These are phyloP conservation scores for Punica granatum DNA, from an alignment of 345 rosid species.

Conservation along the genomic window DNA sequence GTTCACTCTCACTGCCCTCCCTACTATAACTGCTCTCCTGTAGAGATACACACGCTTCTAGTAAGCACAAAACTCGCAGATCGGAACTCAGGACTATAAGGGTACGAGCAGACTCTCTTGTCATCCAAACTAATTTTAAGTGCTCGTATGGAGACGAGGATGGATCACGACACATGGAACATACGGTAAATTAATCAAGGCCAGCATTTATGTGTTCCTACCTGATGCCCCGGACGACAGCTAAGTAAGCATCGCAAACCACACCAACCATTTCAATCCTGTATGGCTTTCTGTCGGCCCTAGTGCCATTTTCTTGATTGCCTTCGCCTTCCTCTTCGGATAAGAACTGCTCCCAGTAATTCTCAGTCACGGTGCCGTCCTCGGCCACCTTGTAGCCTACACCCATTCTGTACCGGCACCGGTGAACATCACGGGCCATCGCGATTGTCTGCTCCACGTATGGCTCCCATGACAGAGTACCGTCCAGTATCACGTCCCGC, in stretches of 20 bases:
- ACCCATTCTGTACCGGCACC: slow-evolving; percentile 68
- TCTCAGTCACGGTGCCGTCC: slow-evolving; percentile 56
- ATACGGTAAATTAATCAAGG: too few relatives aligned
- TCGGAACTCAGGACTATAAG: too few relatives aligned
- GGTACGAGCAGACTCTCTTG: too few relatives aligned
- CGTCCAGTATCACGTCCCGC: slow-evolving; percentile 94
- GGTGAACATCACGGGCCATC: slow-evolving; percentile 85
- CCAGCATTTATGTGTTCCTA: slow-evolving; percentile 7
- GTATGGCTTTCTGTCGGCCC: slow-evolving; percentile 48
- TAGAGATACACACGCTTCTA: background rate
- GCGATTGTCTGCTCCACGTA: slow-evolving; percentile 76
- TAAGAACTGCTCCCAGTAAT: slow-evolving; percentile 53
- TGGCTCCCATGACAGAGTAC: slow-evolving; percentile 89
- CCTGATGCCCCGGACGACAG: slow-evolving; percentile 87
- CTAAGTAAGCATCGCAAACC: slow-evolving; percentile 84
- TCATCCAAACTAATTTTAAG: too few relatives aligned
- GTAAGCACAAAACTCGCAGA: too few relatives aligned
- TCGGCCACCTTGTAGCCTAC: slow-evolving; percentile 56
- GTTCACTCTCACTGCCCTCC: slow-evolving; percentile 79
- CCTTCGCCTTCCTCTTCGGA: slow-evolving; percentile 31
- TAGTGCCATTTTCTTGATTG: background rate
- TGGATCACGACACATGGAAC: too few relatives aligned
- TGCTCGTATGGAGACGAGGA: too few relatives aligned
- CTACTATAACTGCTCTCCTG: slow-evolving; percentile 78
- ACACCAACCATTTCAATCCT: slow-evolving; percentile 82